Base-by-base conservation (phyloP, 352 stramenopile species). In the Phytophthora pini region DNA sequence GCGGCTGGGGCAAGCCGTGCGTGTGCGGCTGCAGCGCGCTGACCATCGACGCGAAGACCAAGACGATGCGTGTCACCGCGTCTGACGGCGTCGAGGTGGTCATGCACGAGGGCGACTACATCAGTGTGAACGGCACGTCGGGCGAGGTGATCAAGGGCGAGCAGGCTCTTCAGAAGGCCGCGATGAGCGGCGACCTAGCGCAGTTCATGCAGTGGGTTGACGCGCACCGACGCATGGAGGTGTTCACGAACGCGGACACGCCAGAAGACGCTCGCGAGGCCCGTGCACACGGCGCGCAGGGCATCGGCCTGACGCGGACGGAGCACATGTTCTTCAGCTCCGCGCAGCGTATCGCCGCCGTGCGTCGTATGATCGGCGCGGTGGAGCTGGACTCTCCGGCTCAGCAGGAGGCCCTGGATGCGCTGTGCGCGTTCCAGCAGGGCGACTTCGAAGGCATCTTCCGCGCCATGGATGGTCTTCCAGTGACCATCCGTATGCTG, bases 271-370 rank as follows among this genome's bases (percentile, higher is more conserved):
- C 56, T 27, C 63, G 39, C 43, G 56, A 71, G 56, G 63, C 63
- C 27, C 56, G 56, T 44, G 52, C 45, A 22, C 55, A 70, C 36
- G 61, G 61, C 31, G 54, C 54, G 1, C 53, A 70, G 61, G 63
- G 63, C 22, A 71, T 71, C 36, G 56, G 56, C 20, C 56, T 66
- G 6, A 71, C 63, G 63, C 55, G 56, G 6, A 71, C 63, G 26
- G 56, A 67, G 63, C 56, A 71, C 63, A 71, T 61, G 56, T 71
- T 71, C 63, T 71, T 67, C 36, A 67, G 56, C 36, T 71, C 63
- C 1, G 27, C 56, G 20, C 43, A 71, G 56, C 50, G 49, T 50
- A 62, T 67, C 26, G 56, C 49, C 8, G 63, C 50, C 13, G 63
- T 71, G 34, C 50, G 56, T 7, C 56, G 63, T 49, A 71, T 71